Percentiles rank a stretch among this genome's conserved stretches.
Evolutionary conservation across 139 green algal species (phyloP).

Genomic region (Desmodesmus armatus): DNA sequence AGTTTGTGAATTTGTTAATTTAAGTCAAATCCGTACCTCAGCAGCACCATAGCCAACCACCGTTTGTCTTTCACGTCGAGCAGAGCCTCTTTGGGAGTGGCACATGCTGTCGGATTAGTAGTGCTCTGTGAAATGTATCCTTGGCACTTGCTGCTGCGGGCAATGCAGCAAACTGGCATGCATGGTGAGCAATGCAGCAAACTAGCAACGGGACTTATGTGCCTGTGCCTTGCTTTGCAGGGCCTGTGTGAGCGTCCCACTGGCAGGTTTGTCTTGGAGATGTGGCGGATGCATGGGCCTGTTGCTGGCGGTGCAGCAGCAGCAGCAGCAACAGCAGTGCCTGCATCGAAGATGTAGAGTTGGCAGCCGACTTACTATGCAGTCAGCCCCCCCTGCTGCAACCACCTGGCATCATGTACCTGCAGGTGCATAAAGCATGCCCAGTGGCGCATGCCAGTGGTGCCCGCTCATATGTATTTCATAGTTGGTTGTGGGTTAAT

Average conservation of each 20-base stretch:
- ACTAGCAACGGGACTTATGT: no score
- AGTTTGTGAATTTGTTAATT: no score
- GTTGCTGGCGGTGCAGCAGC: neutral
- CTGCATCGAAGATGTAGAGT: neutral
- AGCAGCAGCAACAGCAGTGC: neutral
- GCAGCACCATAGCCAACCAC: no score
- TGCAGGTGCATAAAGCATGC: neutral
- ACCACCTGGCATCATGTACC: neutral
- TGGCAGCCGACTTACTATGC: neutral
- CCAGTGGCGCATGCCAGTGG: neutral
- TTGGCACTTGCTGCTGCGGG: neutral
- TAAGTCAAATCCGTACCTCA: no score
- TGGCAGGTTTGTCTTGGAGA: neutral
- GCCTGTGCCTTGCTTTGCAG: neutral
- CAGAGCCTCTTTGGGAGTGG: neutral
- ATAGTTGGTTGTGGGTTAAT: neutral
- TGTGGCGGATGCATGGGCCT: slow-evolving; percentile 27
- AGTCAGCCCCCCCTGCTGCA: no score
- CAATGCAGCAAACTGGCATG: neutral
- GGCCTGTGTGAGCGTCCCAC: slow-evolving; percentile 6
- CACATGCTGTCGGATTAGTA: neutral
- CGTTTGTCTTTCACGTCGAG: neutral
- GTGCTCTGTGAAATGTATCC: neutral
- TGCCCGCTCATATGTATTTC: neutral
- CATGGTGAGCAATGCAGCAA: neutral